A percentile compares a stretch with the other conserved stretches of the same genome.
Evolutionary conservation across 202 grass and related monocot genomes (phyloP).

Genomic region (Alloteropsis angusta): DNA sequence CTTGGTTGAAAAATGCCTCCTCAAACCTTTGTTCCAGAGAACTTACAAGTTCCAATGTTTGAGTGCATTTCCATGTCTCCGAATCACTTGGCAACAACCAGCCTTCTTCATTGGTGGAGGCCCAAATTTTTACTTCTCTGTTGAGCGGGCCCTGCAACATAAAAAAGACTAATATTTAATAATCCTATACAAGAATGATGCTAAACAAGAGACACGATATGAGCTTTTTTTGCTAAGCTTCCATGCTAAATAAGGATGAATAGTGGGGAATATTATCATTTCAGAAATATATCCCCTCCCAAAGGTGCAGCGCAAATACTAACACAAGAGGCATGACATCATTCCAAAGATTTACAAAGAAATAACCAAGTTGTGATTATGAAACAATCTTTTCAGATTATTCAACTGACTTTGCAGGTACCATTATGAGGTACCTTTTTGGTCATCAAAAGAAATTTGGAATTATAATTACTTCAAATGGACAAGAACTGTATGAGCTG

Average conservation of each 20-base stretch:
- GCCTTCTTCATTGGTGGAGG: constrained; percentile 65
- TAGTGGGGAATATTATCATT: not conserved
- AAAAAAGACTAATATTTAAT: not conserved
- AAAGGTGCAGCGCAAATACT: not conserved
- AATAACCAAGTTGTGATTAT: not conserved
- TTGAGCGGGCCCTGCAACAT: constrained; percentile 73
- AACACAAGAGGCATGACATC: not conserved
- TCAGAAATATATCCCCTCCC: not conserved
- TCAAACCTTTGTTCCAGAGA: constrained; percentile 55
- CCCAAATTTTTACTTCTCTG: constrained; percentile 92
- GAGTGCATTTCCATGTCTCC: constrained; percentile 81
- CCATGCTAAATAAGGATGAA: not conserved
- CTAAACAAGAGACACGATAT: not conserved
- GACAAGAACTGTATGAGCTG: not conserved
- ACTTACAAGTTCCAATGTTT: constrained; percentile 73
- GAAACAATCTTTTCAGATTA: not conserved
- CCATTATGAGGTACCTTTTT: not conserved
- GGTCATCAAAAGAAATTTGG: not conserved
- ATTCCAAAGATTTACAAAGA: not conserved
- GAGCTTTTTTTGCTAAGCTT: constrained; percentile 10
- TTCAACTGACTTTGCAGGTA: not conserved
- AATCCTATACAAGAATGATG: not conserved
- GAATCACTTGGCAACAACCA: constrained; percentile 70
- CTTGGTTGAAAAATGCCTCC: constrained; percentile 97
- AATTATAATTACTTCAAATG: not conserved